Conservation (phyloP, 2,329 filamentous ascomycete species). For the Akanthomyces lecanii region DNA sequence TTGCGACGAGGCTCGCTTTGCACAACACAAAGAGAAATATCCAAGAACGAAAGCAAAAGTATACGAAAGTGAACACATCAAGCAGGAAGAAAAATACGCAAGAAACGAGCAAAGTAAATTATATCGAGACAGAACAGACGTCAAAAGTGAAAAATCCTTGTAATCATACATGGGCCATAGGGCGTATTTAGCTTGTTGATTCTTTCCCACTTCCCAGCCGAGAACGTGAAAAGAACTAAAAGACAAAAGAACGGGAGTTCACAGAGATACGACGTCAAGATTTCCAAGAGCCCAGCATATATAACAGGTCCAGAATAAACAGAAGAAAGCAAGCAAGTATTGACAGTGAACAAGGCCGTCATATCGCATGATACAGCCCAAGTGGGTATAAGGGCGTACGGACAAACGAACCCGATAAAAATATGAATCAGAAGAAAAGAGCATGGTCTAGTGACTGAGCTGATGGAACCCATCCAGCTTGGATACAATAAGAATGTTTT, state of each 20-base stretch:
- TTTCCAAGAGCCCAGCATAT: neutral
- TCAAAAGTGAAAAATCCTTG: neutral
- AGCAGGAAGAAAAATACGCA: too few species aligned
- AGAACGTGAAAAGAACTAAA: neutral
- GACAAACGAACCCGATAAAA: neutral
- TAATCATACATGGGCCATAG: neutral
- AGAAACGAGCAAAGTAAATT: neutral
- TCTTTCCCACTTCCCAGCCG: neutral
- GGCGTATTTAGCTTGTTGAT: neutral
- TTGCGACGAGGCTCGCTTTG: too few species aligned
- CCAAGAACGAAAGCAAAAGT: neutral
- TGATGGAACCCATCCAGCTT: constrained; percentile 7
- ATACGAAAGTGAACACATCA: too few species aligned
- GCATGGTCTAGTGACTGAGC: constrained; percentile 14
- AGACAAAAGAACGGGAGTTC: neutral
- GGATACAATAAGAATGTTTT: constrained; percentile 4
- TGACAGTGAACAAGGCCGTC: constrained; percentile 7
- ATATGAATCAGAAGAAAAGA: neutral
- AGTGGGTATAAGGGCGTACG: constrained; percentile 12
- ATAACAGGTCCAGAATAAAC: neutral
- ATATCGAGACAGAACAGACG: neutral
- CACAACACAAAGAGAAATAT: too few species aligned
- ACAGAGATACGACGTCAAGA: neutral
- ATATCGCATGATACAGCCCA: constrained; percentile 16
- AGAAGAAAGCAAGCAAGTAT: neutral